Percentiles rank a stretch among this genome's conserved stretches.
These are phyloP conservation scores for Gossypium ekmanianum DNA, from an alignment of 345 rosid species.

Conservation along the genomic window DNA sequence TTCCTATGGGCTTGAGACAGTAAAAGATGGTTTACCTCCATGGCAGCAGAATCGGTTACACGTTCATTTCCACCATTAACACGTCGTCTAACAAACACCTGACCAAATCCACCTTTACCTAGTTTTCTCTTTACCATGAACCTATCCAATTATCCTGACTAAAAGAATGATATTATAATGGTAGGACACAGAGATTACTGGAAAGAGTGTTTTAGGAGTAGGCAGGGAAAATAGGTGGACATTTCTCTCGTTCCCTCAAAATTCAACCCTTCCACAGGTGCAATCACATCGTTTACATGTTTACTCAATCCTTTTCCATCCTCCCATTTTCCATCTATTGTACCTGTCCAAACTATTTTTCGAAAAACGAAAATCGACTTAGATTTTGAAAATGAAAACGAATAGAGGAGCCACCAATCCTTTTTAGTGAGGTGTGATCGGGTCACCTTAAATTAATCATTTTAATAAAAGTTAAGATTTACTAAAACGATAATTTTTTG, in stretches of 20 bases:
- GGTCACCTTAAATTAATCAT: too few species aligned
- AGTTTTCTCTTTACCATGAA: constrained; percentile 81
- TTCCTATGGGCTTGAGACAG: neutral
- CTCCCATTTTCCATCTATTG: neutral
- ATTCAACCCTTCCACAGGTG: neutral
- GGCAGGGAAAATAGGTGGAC: neutral
- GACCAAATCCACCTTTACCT: constrained; percentile 99
- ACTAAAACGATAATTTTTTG: too few species aligned
- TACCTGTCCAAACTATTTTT: too few species aligned
- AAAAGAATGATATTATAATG: neutral
- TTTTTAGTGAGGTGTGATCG: too few species aligned
- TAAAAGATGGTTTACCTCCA: constrained; percentile 52
- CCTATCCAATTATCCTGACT: constrained; percentile 34
- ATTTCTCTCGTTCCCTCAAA: neutral
- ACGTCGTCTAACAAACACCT: constrained; percentile 95
- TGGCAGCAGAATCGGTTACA: constrained; percentile 61
- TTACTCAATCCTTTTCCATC: neutral
- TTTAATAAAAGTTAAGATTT: too few species aligned
- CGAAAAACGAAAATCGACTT: too few species aligned
- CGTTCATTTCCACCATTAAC: constrained; percentile 61
- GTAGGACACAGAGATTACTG: neutral
- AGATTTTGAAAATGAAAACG: too few species aligned
- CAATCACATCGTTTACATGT: neutral
- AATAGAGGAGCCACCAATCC: too few species aligned
- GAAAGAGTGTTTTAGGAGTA: too few species aligned